Conservation (phyloP, 2,329 filamentous ascomycete species). For the Botrytis deweyae region DNA sequence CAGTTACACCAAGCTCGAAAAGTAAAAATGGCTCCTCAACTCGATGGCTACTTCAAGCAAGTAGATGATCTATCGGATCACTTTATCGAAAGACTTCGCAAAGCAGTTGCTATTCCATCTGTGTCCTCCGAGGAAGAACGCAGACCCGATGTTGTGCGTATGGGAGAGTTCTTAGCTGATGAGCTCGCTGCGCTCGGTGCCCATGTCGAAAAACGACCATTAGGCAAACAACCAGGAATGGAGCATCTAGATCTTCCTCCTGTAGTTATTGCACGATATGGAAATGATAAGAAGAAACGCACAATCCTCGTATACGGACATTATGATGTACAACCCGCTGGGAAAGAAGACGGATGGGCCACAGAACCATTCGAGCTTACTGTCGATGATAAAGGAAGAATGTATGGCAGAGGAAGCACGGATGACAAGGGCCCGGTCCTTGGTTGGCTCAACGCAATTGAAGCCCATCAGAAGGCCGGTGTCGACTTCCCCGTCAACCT, state of each 20-base stretch:
- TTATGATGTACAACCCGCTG: slow-evolving; percentile 96
- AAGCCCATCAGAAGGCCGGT: slow-evolving; percentile 93
- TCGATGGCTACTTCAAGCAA: slow-evolving; percentile 91
- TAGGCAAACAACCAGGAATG: slow-evolving; percentile 90
- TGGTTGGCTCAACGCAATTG: slow-evolving; percentile 96
- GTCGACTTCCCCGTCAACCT: slow-evolving; percentile 96
- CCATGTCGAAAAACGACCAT: slow-evolving; percentile 77
- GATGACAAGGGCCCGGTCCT: slow-evolving; percentile 98
- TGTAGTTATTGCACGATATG: slow-evolving; percentile 88
- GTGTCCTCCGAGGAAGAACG: slow-evolving; percentile 88
- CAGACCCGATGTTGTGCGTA: slow-evolving; percentile 89
- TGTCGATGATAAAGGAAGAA: slow-evolving; percentile 85
- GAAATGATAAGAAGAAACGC: slow-evolving; percentile 86
- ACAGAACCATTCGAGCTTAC: slow-evolving; percentile 90
- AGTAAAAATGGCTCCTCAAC: slow-evolving; percentile 79
- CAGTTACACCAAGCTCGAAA: slow-evolving; percentile 54
- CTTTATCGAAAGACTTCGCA: slow-evolving; percentile 86
- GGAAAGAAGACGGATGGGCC: slow-evolving; percentile 91
- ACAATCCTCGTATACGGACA: slow-evolving; percentile 97
- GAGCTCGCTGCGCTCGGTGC: slow-evolving; percentile 85
- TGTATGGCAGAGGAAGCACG: slow-evolving; percentile 93
- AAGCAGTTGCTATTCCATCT: slow-evolving; percentile 94
- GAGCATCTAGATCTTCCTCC: slow-evolving; percentile 90
- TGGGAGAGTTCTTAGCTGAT: slow-evolving; percentile 85
- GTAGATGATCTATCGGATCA: slow-evolving; percentile 75